phyloP scores from a whole-genome alignment of 2,329 filamentous ascomycete genomes.

The Stylonectria norvegica region DNA sequence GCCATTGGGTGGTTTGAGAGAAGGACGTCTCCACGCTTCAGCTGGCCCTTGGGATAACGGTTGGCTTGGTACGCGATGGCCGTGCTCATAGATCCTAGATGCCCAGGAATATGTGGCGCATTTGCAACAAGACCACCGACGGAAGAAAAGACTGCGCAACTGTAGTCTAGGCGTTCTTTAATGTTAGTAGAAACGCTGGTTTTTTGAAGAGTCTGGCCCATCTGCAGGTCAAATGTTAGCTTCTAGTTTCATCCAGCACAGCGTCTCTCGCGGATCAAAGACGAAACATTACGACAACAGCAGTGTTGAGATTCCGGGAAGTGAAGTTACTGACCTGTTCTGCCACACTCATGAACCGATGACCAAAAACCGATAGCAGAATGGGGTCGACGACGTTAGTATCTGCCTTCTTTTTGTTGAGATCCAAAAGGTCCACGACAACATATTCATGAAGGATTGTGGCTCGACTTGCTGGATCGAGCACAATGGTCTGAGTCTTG shows the following conservation, averaged over 20 bases:
- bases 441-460: constrained; percentile 33
- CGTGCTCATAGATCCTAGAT: constrained; percentile 73
- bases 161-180: constrained; percentile 76
- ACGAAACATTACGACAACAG: too few relatives aligned
- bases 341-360: constrained; percentile 78
- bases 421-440: constrained; percentile 31
- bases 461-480: constrained; percentile 45
- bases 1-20: constrained; percentile 59
- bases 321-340: too few relatives aligned
- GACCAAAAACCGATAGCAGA: constrained; percentile 69
- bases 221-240: too few relatives aligned
- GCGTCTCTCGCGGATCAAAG: too few relatives aligned
- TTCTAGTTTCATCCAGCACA: too few relatives aligned
- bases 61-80: constrained; percentile 66
- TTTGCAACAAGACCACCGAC: constrained; percentile 71
- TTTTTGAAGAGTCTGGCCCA: constrained; percentile 73
- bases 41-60: constrained; percentile 63
- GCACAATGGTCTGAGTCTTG: constrained; percentile 70
- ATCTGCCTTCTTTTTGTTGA: constrained; percentile 10
- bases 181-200: constrained; percentile 74
- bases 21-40: constrained; percentile 71
- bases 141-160: constrained; percentile 71
- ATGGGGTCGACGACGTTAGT: constrained; percentile 62
- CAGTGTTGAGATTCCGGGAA: too few relatives aligned
- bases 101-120: constrained; percentile 71